These are phyloP conservation scores for Clarireedia sp. DNA, from an alignment of 2,329 filamentous ascomycete species.

Conservation along the genomic window DNA sequence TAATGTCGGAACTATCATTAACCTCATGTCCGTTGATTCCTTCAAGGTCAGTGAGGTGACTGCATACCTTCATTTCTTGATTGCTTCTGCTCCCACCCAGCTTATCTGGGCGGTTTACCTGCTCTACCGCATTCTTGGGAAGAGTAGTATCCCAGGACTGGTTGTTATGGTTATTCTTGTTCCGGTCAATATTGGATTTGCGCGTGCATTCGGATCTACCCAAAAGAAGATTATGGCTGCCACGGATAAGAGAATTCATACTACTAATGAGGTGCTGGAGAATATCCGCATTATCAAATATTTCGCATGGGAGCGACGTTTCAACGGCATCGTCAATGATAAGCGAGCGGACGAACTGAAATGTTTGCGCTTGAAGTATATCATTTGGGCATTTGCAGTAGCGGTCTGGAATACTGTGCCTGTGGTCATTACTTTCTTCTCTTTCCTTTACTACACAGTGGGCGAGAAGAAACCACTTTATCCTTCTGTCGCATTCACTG, in stretches of 20 bases:
- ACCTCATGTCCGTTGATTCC: slow-evolving; percentile 97
- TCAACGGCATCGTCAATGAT: slow-evolving; percentile 78
- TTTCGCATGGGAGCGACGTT: slow-evolving; percentile 95
- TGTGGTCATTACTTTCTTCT: slow-evolving; percentile 91
- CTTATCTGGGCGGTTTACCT: slow-evolving; percentile 72
- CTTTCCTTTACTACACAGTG: slow-evolving; percentile 86
- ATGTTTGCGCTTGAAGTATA: slow-evolving; percentile 72
- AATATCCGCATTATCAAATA: slow-evolving; percentile 99
- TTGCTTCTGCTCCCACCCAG: slow-evolving; percentile 84
- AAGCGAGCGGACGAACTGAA: slow-evolving; percentile 74
- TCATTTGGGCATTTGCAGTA: slow-evolving; percentile 85
- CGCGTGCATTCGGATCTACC: slow-evolving; percentile 73
- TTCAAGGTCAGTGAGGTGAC: slow-evolving; percentile 97
- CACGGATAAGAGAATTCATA: slow-evolving; percentile 91
- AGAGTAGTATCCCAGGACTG: slow-evolving; percentile 89
- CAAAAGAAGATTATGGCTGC: slow-evolving; percentile 89
- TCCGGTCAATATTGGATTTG: slow-evolving; percentile 84
- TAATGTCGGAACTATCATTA: slow-evolving; percentile 96
- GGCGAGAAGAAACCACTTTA: slow-evolving; percentile 84
- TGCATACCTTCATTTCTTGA: slow-evolving; percentile 92
- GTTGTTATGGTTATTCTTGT: slow-evolving; percentile 82
- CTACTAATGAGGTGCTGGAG: slow-evolving; percentile 92
- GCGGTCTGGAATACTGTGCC: slow-evolving; percentile 96
- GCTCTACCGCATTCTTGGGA: slow-evolving; percentile 83
- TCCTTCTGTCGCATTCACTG: slow-evolving; percentile 90